A percentile compares a stretch with the other conserved stretches of the same genome.
Conservation (phyloP, 208 protist species). For the Trypanosoma scelopori region DNA sequence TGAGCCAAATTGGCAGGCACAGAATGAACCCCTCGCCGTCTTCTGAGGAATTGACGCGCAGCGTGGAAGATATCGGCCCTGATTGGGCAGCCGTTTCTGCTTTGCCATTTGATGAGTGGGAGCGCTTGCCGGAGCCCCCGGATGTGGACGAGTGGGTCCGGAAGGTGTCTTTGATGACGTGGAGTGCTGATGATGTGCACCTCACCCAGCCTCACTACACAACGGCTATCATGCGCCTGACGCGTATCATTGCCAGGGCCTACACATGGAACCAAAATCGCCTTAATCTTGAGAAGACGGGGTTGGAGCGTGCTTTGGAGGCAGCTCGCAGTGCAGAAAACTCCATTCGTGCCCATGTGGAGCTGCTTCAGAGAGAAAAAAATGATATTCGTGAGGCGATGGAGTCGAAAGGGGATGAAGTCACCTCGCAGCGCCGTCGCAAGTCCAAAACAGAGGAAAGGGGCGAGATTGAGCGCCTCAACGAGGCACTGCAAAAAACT, state of each 20-base stretch:
- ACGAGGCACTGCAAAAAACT: constrained; percentile 19
- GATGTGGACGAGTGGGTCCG: constrained; percentile 68
- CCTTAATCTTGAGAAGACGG: constrained; percentile 38
- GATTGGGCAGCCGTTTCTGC: constrained; percentile 23
- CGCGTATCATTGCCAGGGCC: constrained; percentile 56
- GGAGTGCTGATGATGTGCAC: constrained; percentile 53
- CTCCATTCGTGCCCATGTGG: constrained; percentile 13
- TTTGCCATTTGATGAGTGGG: constrained; percentile 71
- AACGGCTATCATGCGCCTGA: constrained; percentile 45
- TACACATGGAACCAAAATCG: constrained; percentile 36
- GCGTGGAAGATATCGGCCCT: background rate
- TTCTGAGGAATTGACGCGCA: background rate
- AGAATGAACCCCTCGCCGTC: constrained; percentile 5
- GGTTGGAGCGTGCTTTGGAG: constrained; percentile 30
- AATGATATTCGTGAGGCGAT: constrained; percentile 6
- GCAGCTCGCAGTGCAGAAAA: constrained; percentile 18
- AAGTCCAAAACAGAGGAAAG: background rate
- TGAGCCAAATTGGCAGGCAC: background rate
- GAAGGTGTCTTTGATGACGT: constrained; percentile 49
- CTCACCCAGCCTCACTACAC: constrained; percentile 64
- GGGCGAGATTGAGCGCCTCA: constrained; percentile 1
- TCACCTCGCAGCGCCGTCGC: background rate
- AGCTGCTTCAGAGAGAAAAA: constrained; percentile 23
- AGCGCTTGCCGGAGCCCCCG: constrained; percentile 45
- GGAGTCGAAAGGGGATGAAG: background rate